Evolutionary conservation across 257 asterid species (phyloP).

Genomic region (Solanum chiquidenum): DNA sequence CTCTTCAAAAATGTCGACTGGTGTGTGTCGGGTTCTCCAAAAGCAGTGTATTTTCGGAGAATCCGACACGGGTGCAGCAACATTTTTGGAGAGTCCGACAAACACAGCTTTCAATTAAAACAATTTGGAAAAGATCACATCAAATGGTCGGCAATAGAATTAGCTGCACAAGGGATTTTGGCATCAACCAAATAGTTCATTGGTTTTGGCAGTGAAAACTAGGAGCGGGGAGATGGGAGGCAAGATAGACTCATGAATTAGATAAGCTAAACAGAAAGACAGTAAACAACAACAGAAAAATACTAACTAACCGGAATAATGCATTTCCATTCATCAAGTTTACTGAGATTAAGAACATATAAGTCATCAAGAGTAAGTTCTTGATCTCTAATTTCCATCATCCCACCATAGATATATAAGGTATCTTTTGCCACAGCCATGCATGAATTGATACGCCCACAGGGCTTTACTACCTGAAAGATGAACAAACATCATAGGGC

Average conservation of each 20-base stretch:
- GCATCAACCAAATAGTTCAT: not conserved
- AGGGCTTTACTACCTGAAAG: constrained; percentile 81
- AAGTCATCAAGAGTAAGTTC: constrained; percentile 93
- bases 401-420: constrained; percentile 81
- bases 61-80: not conserved
- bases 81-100: not conserved
- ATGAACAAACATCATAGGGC: constrained; percentile 3
- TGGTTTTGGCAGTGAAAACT: not conserved
- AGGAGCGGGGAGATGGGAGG: not conserved
- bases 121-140: not conserved
- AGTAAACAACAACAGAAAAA: not conserved
- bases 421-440: constrained; percentile 85
- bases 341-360: constrained; percentile 79
- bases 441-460: constrained; percentile 92
- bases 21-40: not conserved
- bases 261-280: not conserved
- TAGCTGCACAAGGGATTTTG: not conserved
- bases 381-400: constrained; percentile 88
- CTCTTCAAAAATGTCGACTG: not conserved
- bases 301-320: constrained; percentile 53
- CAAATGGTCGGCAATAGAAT: not conserved
- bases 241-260: not conserved
- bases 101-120: not conserved
- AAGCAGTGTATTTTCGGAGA: not conserved
- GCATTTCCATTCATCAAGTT: constrained; percentile 98